Base-by-base conservation (phyloP, 441 rosid genomes). In the Populus hybrid region DNA sequence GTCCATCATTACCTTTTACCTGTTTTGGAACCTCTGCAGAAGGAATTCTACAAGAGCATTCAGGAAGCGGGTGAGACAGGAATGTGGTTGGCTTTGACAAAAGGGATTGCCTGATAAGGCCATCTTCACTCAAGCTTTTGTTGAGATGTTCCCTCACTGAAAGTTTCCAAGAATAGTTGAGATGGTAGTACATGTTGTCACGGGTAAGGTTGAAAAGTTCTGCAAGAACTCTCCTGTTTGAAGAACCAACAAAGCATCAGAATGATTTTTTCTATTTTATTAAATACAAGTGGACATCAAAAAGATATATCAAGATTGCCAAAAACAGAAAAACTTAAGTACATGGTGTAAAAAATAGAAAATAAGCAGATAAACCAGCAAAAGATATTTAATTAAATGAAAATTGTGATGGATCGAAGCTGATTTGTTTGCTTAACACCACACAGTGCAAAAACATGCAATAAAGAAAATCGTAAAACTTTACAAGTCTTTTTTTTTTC, bases 11-110 rank as follows among this genome's bases (percentile, higher is more conserved):
- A 73, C 81, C 84, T 84, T 80, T 81, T 38, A 83, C 67, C 28
- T 78, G 82, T 73, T 76, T 84, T 69, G 79, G 82, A 50, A 69
- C 82, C 76, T 84, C 85, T 14, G 87, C 78, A 73, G 89, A 69
- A 4, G 88, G 82, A 70, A 91, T 90, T 87, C 91, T 90, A 86
- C 99, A 94, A 74, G 94, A 92, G 89, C 99, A 95, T 87, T 95
- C 99, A 23, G 99, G 98, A 68, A 94, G 92, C 14, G 98, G 98
- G 81, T 95, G 98, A 1, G 97, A 95, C 18, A 95, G 84, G 79
- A 93, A 95, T 66, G 85, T 88, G 35, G 77, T 75, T 8, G 95
- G 92, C 86, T 92, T 95, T 18, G 97, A 91, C 20, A 74, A 71
- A 78, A 77, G 85, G 36, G 97, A 89, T 87, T 92, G 94, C 79